phyloP scores from a whole-genome alignment of 371 early-diverging fungal species.

The Rhizopus delemar region DNA sequence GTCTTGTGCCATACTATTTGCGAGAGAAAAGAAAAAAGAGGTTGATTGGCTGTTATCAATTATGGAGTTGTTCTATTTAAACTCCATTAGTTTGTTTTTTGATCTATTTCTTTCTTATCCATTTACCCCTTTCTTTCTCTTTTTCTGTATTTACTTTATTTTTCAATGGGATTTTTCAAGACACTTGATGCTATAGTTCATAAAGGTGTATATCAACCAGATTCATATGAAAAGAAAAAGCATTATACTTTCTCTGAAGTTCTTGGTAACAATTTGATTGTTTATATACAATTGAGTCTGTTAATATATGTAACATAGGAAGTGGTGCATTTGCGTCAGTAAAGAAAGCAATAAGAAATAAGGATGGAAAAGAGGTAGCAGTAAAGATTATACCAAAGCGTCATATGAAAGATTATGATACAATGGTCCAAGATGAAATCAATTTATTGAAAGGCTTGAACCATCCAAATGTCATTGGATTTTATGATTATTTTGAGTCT shows the following conservation, averaged over 20 bases:
- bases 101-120: not conserved
- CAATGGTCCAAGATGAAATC: slow-evolving; percentile 80
- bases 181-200: slow-evolving; percentile 46
- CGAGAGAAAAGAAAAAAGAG: not conserved
- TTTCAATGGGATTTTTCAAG: slow-evolving; percentile 31
- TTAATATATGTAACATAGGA: slow-evolving; percentile 38
- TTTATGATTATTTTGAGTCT: slow-evolving; percentile 82
- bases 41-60: not conserved
- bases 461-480: slow-evolving; percentile 83
- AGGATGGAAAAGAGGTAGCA: slow-evolving; percentile 67
- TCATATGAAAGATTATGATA: slow-evolving; percentile 62
- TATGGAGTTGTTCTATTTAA: not conserved
- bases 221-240: slow-evolving; percentile 70
- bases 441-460: slow-evolving; percentile 62
- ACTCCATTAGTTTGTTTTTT: slow-evolving; percentile 4
- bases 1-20: slow-evolving; percentile 17
- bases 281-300: not conserved
- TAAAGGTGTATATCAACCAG: slow-evolving; percentile 59
- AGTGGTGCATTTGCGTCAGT: slow-evolving; percentile 79
- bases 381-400: slow-evolving; percentile 80
- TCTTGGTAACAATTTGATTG: slow-evolving; percentile 51
- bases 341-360: slow-evolving; percentile 59
- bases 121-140: not conserved
- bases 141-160: slow-evolving; percentile 2
- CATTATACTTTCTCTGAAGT: slow-evolving; percentile 61